These are phyloP conservation scores for Phoma sp. DNA, from an alignment of 2,329 filamentous ascomycete species.

Conservation along the genomic window DNA sequence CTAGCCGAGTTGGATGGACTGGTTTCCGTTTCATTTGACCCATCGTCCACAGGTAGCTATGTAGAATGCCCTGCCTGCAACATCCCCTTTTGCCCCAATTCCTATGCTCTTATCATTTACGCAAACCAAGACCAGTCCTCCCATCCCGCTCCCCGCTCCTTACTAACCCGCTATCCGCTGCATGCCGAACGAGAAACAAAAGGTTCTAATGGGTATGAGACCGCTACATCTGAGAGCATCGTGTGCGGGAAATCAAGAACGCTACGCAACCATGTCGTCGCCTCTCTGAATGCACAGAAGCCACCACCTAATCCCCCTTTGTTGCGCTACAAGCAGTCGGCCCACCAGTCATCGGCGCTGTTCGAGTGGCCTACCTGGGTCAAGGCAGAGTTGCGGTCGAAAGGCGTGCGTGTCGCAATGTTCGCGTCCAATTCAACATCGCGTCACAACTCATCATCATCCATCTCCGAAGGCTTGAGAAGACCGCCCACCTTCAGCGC, in stretches of 20 bases:
- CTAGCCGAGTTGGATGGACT: neutral
- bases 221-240: conserved; percentile 12
- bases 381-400: conserved; percentile 29
- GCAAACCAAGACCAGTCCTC: conserved; percentile 31
- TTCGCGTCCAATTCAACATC: conserved; percentile 49
- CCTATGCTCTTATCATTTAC: conserved; percentile 32
- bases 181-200: conserved; percentile 25
- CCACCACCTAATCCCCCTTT: neutral
- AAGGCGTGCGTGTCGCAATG: conserved; percentile 48
- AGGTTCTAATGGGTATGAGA: conserved; percentile 36
- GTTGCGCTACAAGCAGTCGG: conserved; percentile 7
- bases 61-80: conserved; percentile 32
- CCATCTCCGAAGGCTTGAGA: conserved; percentile 96
- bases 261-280: conserved; percentile 21
- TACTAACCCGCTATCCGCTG: conserved; percentile 20
- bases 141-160: conserved; percentile 24
- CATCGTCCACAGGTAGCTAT: conserved; percentile 26
- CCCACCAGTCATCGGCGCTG: conserved; percentile 52
- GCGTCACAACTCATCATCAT: conserved; percentile 84
- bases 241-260: conserved; percentile 4
- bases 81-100: conserved; percentile 25
- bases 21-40: neutral
- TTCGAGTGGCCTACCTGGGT: conserved; percentile 21
- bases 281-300: conserved; percentile 17
- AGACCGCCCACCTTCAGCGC: conserved; percentile 94